Base-by-base conservation (phyloP, 1,284 basidiomycete genomes). In the Porogramme epimiltina region DNA sequence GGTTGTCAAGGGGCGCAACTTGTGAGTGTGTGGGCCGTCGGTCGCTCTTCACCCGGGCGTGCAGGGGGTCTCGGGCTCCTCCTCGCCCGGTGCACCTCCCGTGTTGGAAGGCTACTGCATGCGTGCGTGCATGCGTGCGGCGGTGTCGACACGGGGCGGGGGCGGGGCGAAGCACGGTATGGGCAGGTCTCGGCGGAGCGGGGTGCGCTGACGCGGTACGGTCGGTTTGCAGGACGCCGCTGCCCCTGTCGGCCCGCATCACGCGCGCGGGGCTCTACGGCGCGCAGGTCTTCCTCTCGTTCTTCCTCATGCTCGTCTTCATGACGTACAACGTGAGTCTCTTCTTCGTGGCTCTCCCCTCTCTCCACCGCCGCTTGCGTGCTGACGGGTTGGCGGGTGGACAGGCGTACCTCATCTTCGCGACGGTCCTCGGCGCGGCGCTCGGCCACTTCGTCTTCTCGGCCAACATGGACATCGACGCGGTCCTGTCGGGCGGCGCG, bases 231-330 rank as follows among this genome's bases (percentile, higher is more conserved):
- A 84, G 82, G 19, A 71, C 70, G 13, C 69, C 66, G 8, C 73
- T 89, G 0, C 85, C 88, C 0, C 52, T 67, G 28, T 51, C 70
- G 11, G 70, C 77, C 36, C 84, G 88, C 18, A 50, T 77, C 16
- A 62, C 83, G 28, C 79, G 90, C 25, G 86, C 90, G 3, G 52
- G 68, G 3, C 65, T 89, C 24, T 92, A 92, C 61, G 89, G 82
- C 25, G 69, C 71, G 6, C 81, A 80, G 4, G 81, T 89, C 25
- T 84, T 85, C 68, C 66, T 91, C 45, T 91, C 89, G 23, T 90
- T 90, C 75, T 93, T 92, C 79, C 81, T 92, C 63, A 92, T 93
- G 90, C 73, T 93, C 51, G 80, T 93, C 40, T 91, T 90, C 72
- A 92, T 92, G 89, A 92, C 90, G 5, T 92, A 91, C 72, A 92